Base-by-base conservation (phyloP, 441 rosid species). In the Adansonia grandidieri region DNA sequence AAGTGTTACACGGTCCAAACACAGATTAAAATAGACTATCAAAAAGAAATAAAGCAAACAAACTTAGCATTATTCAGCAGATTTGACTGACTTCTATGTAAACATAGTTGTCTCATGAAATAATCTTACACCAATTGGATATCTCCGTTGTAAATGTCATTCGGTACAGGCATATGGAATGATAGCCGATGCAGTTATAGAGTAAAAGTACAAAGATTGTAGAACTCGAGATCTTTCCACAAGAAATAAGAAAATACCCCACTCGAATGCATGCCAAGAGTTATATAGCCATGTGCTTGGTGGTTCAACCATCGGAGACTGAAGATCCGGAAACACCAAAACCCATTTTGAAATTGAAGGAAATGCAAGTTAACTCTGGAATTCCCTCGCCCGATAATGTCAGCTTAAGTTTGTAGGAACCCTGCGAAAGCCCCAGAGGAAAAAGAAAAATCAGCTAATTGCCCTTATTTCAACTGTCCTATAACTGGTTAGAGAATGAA, bases 321-420 rank as follows among this genome's bases (percentile, higher is more conserved):
- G 14, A 68, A 28, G 77, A 83, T 73, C 76, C 80, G 51, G 44
- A 50, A 70, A 60, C 45, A 50, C 74, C 20, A 2, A 84, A 74
- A 50, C 79, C 44, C 7, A 88, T 80, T 71, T 71, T 86, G 84
- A 86, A 88, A 5, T 79, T 79, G 89, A 88, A 88, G 87, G 83
- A 84, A 74, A 88, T 75, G 79, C 91, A 88, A 50, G 87, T 84
- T 78, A 88, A 65, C 77, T 14, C 68, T 37, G 75, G 56, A 53
- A 13, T 56, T 7, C 60, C 74, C 4, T 54, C 69, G 22, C 81
- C 83, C 53, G 50, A 69, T 80, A 88, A 71, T 22, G 80, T 81
- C 83, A 88, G 82, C 75, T 72, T 83, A 51, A 88, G 84, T 0
- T 74, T 81, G 84, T 86, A 86, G 20, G 80, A 71, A 54, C 89